Percentiles rank a stretch among this genome's conserved stretches.
Conservation (phyloP, 345 rosid species). For the Citrus inodora region DNA sequence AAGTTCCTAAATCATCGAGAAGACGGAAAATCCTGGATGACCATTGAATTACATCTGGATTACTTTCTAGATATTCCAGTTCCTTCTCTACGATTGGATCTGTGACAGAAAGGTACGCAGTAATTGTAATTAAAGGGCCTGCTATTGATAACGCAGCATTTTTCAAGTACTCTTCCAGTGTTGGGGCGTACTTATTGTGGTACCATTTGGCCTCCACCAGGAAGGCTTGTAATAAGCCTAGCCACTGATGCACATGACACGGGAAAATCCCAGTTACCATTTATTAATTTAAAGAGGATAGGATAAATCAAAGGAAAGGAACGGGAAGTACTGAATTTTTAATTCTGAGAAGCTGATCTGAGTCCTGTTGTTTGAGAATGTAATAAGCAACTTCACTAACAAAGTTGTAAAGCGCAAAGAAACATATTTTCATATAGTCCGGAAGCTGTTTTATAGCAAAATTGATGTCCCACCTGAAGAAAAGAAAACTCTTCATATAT, state of each 20-base stretch:
- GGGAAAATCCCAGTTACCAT: background rate
- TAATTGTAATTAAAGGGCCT: conserved; percentile 6
- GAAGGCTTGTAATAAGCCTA: conserved; percentile 13
- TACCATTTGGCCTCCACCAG: conserved; percentile 28
- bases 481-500: background rate
- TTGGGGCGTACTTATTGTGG: background rate
- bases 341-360: background rate
- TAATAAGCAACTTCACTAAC: conserved; percentile 26
- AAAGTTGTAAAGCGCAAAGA: conserved; percentile 22
- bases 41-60: background rate
- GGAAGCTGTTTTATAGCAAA: conserved; percentile 22
- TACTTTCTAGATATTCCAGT: background rate
- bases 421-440: conserved; percentile 29
- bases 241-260: conserved; percentile 19
- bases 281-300: no score
- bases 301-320: no score
- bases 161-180: conserved; percentile 20
- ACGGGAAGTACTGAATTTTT: conserved; percentile 9
- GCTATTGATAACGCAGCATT: conserved; percentile 20
- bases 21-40: conserved; percentile 10
- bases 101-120: background rate
- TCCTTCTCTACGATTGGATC: background rate
- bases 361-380: conserved; percentile 10
- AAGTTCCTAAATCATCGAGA: conserved; percentile 27
- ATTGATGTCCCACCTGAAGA: conserved; percentile 29